Evolutionary conservation across 2,329 filamentous ascomycete genomes (phyloP), one percentile per base, ranked within the genome.

Genomic region (Cladosporium austrohemisphaericum): DNA sequence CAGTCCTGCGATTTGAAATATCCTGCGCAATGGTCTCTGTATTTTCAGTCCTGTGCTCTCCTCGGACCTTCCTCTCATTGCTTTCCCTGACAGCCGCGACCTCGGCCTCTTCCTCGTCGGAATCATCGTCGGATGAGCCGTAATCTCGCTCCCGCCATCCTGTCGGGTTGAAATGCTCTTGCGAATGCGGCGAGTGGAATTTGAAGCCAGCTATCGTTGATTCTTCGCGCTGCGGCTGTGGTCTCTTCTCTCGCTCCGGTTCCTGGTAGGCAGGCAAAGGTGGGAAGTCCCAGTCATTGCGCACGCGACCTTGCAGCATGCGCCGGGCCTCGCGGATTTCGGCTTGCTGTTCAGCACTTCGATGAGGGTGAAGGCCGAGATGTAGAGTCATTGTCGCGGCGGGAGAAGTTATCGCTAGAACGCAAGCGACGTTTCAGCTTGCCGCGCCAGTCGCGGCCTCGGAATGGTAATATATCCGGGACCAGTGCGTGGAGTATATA

Each of bases 241-340:
- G 13, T 29, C 25, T 43, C n/a, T 38, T 33, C 16, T 13, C 23
- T 3, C 5, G 5, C 25, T 26, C 19, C 2, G 18, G 8, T 4
- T 58, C 55, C 35, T 52, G 55, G 45, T 54, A 60, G 33, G 58
- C 55, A 8, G 65, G 65, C 23, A 65, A 53, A 11, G 58, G 46
- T 23, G 71, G 71, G 51, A 68, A 75, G 29, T 65, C 56, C 73
- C 73, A 76, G 60, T 76, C 72, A 55, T 65, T 66, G 55, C 70
- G 68, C 16, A 74, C 62, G 48, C 63, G 66, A 31, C 71, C 68
- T 35, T 65, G 61, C 51, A 75, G 65, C 54, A 68, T 64, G 37
- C 68, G 65, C 33, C 67, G 66, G 19, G 71, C 69, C 28, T 70
- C 66, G 41, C 71, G 64, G 20, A 70, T 57, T 33, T 71, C 70